Evolutionary conservation across 148 eudicot species (phyloP), one percentile per base, ranked within the genome.

Genomic region (Heliosperma pusillum): DNA sequence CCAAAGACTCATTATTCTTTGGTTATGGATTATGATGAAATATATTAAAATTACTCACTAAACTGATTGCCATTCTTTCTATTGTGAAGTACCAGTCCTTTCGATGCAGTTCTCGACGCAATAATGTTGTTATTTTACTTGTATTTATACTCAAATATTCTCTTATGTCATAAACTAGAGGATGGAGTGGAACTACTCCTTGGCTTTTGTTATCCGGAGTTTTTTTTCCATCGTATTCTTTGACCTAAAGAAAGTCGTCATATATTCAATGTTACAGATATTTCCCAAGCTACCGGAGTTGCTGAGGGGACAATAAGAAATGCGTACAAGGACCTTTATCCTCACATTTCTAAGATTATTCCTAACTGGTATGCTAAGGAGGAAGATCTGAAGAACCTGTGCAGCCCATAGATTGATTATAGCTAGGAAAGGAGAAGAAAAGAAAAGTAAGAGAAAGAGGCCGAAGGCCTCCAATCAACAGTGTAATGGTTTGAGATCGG

Each of bases 281-380:
- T 93, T 36, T 89, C 93, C 26, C 77, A 80, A n/a, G 93, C 95
- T 45, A 94, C 93, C 26, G 95, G 95, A 65, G 98, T 94, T 74
- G 98, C 98, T 1, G 95, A 93, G 84, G 98, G 97, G 72, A 93
- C 98, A 7, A 91, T 93, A 57, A 81, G 93, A 79, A 93, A 91
- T 59, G 86, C 94, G 2, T 93, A 83, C 84, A 93, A 88, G 78
- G 98, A 93, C 82, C 88, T 93, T 36, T 83, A 87, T 44, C 95
- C 95, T 45, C 97, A 93, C 42, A 82, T 88, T 29, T 80, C 88
- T 1, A 88, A 85, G 78, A 93, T 93, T 26, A 90, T 93, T 59
- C 97, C 97, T 0, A 77, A 62, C 53, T 91, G 97, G 98, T 91
- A 89, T 78, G 95, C 98, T 11, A 88, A 91, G 74, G 93, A 87